Percentiles rank a stretch among this genome's conserved stretches.
These are phyloP conservation scores for Sporothrix euskadiensis DNA, from an alignment of 2,329 filamentous ascomycete genomes.

Conservation along the genomic window DNA sequence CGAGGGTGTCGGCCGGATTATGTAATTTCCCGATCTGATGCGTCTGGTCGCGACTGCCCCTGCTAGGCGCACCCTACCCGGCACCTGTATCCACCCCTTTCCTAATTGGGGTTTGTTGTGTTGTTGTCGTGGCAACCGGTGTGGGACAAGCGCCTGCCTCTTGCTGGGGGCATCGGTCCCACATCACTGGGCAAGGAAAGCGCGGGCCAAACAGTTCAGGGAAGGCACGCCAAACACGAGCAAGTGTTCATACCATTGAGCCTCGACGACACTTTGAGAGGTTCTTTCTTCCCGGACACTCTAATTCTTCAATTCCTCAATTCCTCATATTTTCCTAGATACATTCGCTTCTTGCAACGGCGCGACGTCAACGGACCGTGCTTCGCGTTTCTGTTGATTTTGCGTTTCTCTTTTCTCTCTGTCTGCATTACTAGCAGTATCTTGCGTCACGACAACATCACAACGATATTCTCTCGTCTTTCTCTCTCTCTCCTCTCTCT, in stretches of 20 bases:
- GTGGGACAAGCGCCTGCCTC: slow-evolving; percentile 23
- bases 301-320: slow-evolving; percentile 3
- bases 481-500: neutral
- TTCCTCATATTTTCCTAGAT: slow-evolving; percentile 20
- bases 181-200: neutral
- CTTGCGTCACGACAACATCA: slow-evolving; percentile 16
- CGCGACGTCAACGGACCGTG: slow-evolving; percentile 11
- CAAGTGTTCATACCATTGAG: slow-evolving; percentile 28
- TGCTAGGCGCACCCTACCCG: slow-evolving; percentile 12
- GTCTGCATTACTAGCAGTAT: neutral
- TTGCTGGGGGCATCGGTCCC: slow-evolving; percentile 14
- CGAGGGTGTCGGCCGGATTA: slow-evolving; percentile 11
- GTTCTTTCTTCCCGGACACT: slow-evolving; percentile 13
- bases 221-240: slow-evolving; percentile 25
- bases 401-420: neutral
- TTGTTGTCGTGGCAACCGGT: slow-evolving; percentile 32
- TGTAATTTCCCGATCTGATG: neutral
- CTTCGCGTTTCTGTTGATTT: neutral
- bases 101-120: slow-evolving; percentile 23
- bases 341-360: slow-evolving; percentile 19
- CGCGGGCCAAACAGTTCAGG: slow-evolving; percentile 17
- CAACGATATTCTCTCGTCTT: neutral
- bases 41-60: neutral
- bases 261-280: slow-evolving; percentile 10
- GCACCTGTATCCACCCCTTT: neutral